A percentile compares a stretch with the other conserved stretches of the same genome.
These are phyloP conservation scores for Tetragonia tetragonoides DNA, from an alignment of 148 eudicot species.

Conservation along the genomic window DNA sequence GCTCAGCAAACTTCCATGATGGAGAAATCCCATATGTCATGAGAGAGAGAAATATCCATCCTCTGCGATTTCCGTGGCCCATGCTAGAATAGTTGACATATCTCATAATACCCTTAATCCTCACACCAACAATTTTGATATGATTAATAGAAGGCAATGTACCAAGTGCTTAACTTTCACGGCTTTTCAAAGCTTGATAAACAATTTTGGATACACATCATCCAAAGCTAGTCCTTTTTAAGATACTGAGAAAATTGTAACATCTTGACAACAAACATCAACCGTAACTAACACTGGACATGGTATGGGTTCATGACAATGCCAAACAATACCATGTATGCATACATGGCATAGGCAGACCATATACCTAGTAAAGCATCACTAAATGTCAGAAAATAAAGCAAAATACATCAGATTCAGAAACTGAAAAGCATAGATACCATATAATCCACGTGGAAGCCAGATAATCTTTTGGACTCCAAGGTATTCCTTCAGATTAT, in stretches of 20 bases:
- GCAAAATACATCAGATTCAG: background rate
- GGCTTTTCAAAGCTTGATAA: background rate
- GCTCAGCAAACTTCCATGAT: too few relatives aligned
- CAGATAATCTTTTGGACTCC: constrained; percentile 83
- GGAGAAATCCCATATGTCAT: too few relatives aligned
- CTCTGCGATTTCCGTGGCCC: background rate
- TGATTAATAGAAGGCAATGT: background rate
- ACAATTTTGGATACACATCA: too few relatives aligned
- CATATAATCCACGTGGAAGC: constrained; percentile 87
- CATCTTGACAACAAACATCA: background rate
- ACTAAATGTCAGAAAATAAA: background rate
- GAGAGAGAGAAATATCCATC: too few relatives aligned
- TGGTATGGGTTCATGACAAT: too few relatives aligned
- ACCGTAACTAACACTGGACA: background rate
- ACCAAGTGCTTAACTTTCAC: background rate
- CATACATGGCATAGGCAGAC: background rate
- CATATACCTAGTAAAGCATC: background rate
- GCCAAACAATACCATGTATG: background rate
- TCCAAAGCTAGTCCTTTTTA: background rate
- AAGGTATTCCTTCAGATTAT: constrained; percentile 82
- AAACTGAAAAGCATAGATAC: constrained; percentile 31
- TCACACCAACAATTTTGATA: background rate
- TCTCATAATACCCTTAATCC: background rate
- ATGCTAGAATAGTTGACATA: background rate
- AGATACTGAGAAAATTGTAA: background rate